Evolutionary conservation across 2,329 filamentous ascomycete species (phyloP).

Genomic region (Aspergillus brasiliensis): DNA sequence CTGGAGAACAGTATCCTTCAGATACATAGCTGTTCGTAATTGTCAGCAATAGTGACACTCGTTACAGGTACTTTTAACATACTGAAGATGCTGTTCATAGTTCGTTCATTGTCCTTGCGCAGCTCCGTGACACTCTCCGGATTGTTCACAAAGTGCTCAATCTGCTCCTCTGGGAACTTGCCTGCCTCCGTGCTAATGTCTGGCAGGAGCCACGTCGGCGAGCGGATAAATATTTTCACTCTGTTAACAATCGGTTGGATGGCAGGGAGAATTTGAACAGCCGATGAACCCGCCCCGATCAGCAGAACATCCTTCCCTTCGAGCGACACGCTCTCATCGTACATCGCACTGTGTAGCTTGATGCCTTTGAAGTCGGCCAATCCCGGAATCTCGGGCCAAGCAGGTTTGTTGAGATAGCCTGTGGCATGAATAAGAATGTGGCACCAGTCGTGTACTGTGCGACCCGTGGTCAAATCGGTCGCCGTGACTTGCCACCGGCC

Average conservation of each 20-base stretch:
- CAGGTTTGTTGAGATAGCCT: slow-evolving; percentile 10
- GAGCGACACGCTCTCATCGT: background rate
- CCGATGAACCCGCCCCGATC: slow-evolving; percentile 38
- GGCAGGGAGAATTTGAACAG: slow-evolving; percentile 29
- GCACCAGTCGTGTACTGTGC: background rate
- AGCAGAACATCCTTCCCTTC: slow-evolving; percentile 10
- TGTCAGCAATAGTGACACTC: background rate
- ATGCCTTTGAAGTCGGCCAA: slow-evolving; percentile 18
- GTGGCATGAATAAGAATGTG: background rate
- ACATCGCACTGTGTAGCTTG: background rate
- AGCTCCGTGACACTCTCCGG: background rate
- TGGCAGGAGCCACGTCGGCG: background rate
- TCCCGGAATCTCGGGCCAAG: slow-evolving; percentile 1
- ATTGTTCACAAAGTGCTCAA: background rate
- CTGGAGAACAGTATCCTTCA: background rate
- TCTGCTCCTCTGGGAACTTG: background rate
- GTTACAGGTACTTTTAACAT: background rate
- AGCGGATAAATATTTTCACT: background rate
- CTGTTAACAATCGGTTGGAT: slow-evolving; percentile 13
- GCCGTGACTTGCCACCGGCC: slow-evolving; percentile 22
- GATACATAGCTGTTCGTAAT: background rate
- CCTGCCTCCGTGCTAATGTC: background rate
- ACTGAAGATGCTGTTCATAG: background rate
- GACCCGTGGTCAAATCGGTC: background rate
- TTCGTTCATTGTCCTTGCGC: background rate